Percentiles rank a stretch among this genome's conserved stretches.
Conservation (phyloP, 169 alveolate genomes). For the Babesia divergens region DNA sequence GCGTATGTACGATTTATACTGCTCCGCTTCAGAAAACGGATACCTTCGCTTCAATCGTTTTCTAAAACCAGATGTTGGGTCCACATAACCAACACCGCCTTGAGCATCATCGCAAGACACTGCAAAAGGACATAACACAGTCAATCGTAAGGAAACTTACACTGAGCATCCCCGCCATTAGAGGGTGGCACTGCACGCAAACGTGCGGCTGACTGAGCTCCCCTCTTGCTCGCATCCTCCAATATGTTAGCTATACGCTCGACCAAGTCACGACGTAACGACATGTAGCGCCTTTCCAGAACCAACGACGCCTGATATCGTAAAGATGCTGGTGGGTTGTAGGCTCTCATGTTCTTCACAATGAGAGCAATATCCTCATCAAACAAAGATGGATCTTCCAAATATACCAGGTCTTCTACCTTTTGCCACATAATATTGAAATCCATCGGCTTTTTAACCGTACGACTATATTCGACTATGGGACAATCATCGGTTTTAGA, state of each 20-base stretch:
- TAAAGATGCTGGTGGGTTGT: slow-evolving; percentile 83
- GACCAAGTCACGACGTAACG: slow-evolving; percentile 21
- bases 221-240: slow-evolving; percentile 3
- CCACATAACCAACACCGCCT: neutral
- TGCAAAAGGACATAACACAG: neutral
- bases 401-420: slow-evolving; percentile 76
- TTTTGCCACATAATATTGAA: slow-evolving; percentile 82
- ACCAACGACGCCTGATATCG: slow-evolving; percentile 42
- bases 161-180: neutral
- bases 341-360: slow-evolving; percentile 84
- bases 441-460: slow-evolving; percentile 91
- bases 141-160: neutral
- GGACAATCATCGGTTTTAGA: slow-evolving; percentile 87
- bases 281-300: slow-evolving; percentile 21
- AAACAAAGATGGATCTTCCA: slow-evolving; percentile 75
- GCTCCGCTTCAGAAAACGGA: neutral
- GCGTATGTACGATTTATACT: neutral
- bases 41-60: neutral
- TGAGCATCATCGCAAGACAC: too few relatives aligned
- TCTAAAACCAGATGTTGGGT: neutral
- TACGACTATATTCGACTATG: slow-evolving; percentile 89
- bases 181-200: neutral
- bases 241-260: neutral
- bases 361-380: slow-evolving; percentile 84
- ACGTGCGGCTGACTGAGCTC: neutral